A percentile compares a stretch with the other conserved stretches of the same genome.
Evolutionary conservation across 805 yeast genomes (phyloP).

Genomic region (Sugiyamaella mastotermitis): DNA sequence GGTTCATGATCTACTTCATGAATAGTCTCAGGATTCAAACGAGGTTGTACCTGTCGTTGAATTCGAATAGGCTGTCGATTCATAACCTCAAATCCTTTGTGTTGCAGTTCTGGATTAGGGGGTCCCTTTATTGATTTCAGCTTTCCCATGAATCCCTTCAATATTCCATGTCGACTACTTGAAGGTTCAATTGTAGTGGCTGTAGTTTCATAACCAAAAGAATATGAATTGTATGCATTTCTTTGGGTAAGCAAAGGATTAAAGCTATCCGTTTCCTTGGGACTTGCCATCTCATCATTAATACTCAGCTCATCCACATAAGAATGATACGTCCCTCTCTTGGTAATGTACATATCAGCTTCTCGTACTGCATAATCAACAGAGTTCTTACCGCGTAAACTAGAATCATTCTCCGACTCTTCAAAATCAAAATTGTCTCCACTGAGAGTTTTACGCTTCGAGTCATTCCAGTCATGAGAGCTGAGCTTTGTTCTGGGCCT

Average conservation of each 20-base stretch:
- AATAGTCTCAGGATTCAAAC: too few relatives aligned
- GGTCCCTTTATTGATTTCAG: conserved; percentile 3
- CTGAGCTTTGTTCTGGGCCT: conserved; percentile 18
- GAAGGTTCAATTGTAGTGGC: not conserved
- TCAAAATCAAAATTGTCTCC: not conserved
- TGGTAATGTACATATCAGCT: conserved; percentile 43
- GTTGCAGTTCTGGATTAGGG: too few relatives aligned
- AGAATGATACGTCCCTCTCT: conserved; percentile 7
- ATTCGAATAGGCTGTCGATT: conserved; percentile 17
- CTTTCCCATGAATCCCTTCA: conserved; percentile 11
- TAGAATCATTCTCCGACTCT: not conserved
- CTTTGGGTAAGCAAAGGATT: conserved; percentile 1
- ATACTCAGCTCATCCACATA: too few relatives aligned
- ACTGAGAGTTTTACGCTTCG: not conserved
- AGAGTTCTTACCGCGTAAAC: conserved; percentile 13
- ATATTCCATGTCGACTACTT: not conserved
- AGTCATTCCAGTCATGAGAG: conserved; percentile 18
- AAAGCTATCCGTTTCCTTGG: conserved; percentile 1
- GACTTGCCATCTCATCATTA: conserved; percentile 5
- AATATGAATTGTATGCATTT: too few relatives aligned
- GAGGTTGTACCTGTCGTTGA: conserved; percentile 4
- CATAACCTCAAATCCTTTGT: conserved; percentile 20
- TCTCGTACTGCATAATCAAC: conserved; percentile 56
- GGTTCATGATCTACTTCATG: too few relatives aligned
- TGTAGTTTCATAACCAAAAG: not conserved